Base-by-base conservation (phyloP, 1,284 basidiomycete genomes). In the Cystobasidiaceae sp. region DNA sequence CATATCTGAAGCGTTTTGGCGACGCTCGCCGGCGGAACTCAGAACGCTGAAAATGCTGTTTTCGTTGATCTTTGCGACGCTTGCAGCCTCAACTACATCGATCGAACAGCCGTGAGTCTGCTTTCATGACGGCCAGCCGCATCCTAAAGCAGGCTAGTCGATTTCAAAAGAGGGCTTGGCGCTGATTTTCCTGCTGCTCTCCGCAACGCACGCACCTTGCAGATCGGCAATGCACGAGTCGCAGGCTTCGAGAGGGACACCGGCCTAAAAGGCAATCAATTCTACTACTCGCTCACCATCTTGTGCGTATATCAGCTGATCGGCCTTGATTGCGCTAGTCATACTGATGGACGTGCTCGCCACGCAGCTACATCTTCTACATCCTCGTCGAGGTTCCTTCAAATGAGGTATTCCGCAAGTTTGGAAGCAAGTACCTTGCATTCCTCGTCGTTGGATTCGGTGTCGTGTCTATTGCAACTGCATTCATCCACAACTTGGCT, bases 401-500 rank as follows among this genome's bases (percentile, higher is more conserved):
- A 19, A 75, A 75, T 70, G 57, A 34, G 37, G 60, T 71, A 21
- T 48, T 72, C 27, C 69, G 69, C 56, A 54, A 58, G 27, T n/a
- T 69, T 23, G 71, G 71, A 5, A 56, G 49, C 7, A 44, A 44
- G 51, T 71, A 67, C 67, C 46, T 72, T 0, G 52, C 69, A 0
- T 44, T 70, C 50, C 60, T 71, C 21, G 56, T 56, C 23, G 2
- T 70, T n/a, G 56, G 32, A 0, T 71, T 71, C 34, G 69, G 69
- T 3, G 63, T 57, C 32, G 54, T 70, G 41, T 68, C 68, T 5
- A 70, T 72, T 57, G 67, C 27, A 23, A 56, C 58, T 17, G 74
- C 77, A 4, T 78, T 76, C 54, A 71, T 78, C 34, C 68, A 67
- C 33, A 72, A 71, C 55, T 77, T 74, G 45, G 67, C 61, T 34